Evolutionary conservation across 257 asterid genomes (phyloP).

Genomic region (Catharanthus roseus): DNA sequence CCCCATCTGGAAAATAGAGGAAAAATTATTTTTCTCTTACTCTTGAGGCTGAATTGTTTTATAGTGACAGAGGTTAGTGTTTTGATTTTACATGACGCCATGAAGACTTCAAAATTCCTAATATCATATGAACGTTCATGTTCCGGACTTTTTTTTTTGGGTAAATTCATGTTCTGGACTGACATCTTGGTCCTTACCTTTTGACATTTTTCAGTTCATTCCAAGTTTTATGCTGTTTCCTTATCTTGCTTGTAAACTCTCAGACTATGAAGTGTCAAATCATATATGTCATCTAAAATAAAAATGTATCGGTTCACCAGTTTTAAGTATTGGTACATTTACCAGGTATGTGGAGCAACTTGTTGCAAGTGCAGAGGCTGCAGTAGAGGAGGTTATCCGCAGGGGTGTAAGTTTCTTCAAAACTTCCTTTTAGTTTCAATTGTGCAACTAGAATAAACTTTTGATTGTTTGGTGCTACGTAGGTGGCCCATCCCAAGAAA

Average conservation of each 20-base stretch:
- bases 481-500: slow-evolving; percentile 96
- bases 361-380: slow-evolving; percentile 98
- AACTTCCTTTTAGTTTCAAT: slow-evolving; percentile 6
- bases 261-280: background rate
- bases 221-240: background rate
- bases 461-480: slow-evolving; percentile 19
- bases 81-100: background rate
- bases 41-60: background rate
- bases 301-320: background rate
- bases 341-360: slow-evolving; percentile 91
- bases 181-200: background rate
- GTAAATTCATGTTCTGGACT: no score
- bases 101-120: background rate
- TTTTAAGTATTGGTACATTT: slow-evolving; percentile 19
- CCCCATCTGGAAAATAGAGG: background rate
- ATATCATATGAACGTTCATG: background rate
- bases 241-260: slow-evolving; percentile 1
- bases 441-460: background rate
- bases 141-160: no score
- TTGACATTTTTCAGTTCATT: background rate
- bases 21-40: background rate
- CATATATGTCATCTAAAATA: slow-evolving; percentile 2
- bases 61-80: background rate
- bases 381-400: slow-evolving; percentile 86
- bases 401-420: slow-evolving; percentile 68